Conservation (phyloP, 2,329 filamentous ascomycete genomes). For the Aspergillus sp. region DNA sequence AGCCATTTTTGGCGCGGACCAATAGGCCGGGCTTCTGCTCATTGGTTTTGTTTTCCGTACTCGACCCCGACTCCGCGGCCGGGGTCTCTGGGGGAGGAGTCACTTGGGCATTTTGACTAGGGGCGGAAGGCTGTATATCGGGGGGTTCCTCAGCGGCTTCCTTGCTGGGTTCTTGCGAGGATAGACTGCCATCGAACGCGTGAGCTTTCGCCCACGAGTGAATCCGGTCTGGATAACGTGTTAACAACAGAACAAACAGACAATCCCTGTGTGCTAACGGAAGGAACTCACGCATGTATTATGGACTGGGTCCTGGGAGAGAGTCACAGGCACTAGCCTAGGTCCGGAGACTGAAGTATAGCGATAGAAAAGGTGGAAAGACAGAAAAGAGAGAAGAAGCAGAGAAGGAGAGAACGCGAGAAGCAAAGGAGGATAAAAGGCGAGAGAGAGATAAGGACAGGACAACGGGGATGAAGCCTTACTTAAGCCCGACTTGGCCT, state of each 20-base stretch:
- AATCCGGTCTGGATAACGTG: slow-evolving; percentile 24
- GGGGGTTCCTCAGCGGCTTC: slow-evolving; percentile 1
- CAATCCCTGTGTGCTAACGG: not conserved
- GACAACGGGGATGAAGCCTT: no score
- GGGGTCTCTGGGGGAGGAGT: slow-evolving; percentile 13
- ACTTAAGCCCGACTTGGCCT: no score
- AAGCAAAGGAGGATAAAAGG: not conserved
- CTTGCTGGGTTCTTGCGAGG: slow-evolving; percentile 1
- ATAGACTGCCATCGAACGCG: slow-evolving; percentile 19
- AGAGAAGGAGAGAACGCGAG: not conserved
- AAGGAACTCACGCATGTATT: not conserved
- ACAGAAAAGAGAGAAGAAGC: not conserved
- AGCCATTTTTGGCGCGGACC: slow-evolving; percentile 25
- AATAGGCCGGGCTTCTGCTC: slow-evolving; percentile 16
- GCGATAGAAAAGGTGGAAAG: not conserved
- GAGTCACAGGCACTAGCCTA: not conserved
- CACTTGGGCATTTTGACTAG: slow-evolving; percentile 24
- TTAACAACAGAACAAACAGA: no score
- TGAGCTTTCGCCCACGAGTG: slow-evolving; percentile 37
- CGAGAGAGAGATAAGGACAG: no score
- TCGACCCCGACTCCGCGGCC: slow-evolving; percentile 6
- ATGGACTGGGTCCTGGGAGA: not conserved
- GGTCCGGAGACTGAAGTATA: not conserved
- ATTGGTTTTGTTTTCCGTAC: slow-evolving; percentile 11
- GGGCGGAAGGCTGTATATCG: not conserved